Evolutionary conservation across 495 filamentous ascomycete genomes (phyloP).

Genomic region (Penicillium robsamsonii): DNA sequence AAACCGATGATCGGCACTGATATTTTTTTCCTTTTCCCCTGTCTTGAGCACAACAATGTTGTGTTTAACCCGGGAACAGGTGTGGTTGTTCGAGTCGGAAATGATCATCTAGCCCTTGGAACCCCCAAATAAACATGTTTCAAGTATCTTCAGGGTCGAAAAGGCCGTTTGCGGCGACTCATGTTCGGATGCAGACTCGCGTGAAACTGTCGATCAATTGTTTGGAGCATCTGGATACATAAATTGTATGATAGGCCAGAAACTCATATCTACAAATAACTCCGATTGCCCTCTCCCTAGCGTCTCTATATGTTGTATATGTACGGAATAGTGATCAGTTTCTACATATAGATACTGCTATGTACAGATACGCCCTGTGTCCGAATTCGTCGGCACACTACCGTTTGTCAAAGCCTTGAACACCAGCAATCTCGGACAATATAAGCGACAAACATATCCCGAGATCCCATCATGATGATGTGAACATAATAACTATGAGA

Average conservation of each 20-base stretch:
- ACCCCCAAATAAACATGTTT: background rate
- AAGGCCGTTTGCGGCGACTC: conserved; percentile 13
- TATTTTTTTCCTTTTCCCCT: background rate
- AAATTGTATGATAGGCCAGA: conserved; percentile 1
- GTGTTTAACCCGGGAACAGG: background rate
- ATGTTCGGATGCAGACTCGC: conserved; percentile 9
- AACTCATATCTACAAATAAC: background rate
- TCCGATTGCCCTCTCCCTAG: background rate
- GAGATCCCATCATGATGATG: conserved; percentile 10
- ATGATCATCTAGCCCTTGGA: background rate
- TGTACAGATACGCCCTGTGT: background rate
- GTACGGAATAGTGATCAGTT: background rate
- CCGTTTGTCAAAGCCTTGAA: background rate
- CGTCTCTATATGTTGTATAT: background rate
- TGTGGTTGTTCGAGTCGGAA: background rate
- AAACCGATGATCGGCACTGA: conserved; percentile 13
- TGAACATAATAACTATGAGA: background rate
- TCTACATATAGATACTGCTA: background rate
- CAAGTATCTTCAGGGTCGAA: background rate
- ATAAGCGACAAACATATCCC: conserved; percentile 6
- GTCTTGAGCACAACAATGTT: background rate
- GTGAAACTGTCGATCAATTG: conserved; percentile 4
- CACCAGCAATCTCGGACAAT: background rate
- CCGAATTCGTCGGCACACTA: conserved; percentile 4
- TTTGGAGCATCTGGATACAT: conserved; percentile 13